Evolutionary conservation across 116 monocot species (phyloP), one percentile per base, ranked within the genome.

Genomic region (Dioscorea cayenensis): DNA sequence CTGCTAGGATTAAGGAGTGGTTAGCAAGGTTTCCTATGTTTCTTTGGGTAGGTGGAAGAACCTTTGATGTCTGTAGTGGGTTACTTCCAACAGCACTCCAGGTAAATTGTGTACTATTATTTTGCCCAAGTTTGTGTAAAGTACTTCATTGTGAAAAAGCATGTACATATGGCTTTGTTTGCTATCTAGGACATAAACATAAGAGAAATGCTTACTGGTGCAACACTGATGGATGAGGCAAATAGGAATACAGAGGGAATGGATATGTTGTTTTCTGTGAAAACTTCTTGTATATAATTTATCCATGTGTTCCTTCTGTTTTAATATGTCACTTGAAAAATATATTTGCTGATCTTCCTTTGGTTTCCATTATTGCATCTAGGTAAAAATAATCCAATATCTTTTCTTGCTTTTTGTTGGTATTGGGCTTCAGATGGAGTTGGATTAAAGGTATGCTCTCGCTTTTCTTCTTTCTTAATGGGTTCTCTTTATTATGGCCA

Each of bases 331-430:
- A 59, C 59, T n/a, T 59, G 17, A 19, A 19, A 59, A 14, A 21
- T 22, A 3, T 27, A 13, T 49, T 51, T 25, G 22, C 22, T 51
- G 48, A 7, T 69, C 23, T 49, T 25, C 17, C 48, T 22, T 14
- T 20, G n/a, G 4, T 28, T 58, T 70, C 14, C 51, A 16, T 28
- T 17, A 58, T 51, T 28, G 18, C 32, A 1, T 70, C 18, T 32
- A 99, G 99, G 84, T 94, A 19, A 99, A 85, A 72, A 99, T 68
- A 99, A 99, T 80, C 94, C 99, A 29, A 94, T 94, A 74, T 94
- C n/a, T 6, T 82, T 99, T 72, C 99, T 99, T 84, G 87, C 99
- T 78, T 52, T 99, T 25, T 87, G 89, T 61, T 99, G 99, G 99
- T 99, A 87, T 72, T 99, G 99, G 99, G 94, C 99, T 75, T 73